Evolutionary conservation across 1,284 basidiomycete species (phyloP).

Genomic region (Cystobasidium pallidum): DNA sequence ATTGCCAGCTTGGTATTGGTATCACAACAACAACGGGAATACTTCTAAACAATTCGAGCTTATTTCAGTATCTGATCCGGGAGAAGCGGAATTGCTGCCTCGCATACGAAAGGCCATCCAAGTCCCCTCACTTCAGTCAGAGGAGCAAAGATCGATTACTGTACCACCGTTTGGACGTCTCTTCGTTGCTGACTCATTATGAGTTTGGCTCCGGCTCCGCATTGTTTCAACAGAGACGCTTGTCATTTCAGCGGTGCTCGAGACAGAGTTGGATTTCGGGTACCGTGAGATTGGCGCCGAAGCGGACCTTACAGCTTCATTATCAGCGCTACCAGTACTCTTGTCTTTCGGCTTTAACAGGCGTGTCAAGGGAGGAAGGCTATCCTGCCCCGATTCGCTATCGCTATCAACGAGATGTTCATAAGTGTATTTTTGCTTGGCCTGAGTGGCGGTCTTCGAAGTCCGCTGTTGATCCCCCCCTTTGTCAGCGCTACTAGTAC

Average conservation of each 20-base stretch:
- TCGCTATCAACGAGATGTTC: neutral
- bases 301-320: neutral
- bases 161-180: too few species aligned
- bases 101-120: neutral
- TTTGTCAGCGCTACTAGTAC: neutral
- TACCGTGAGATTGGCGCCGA: neutral
- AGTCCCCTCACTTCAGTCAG: slow-evolving; percentile 11
- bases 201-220: too few species aligned
- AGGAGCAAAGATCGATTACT: slow-evolving; percentile 37
- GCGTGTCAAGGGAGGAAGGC: neutral
- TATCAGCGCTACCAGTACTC: neutral
- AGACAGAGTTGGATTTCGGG: neutral
- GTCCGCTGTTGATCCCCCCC: neutral
- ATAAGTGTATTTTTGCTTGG: slow-evolving; percentile 10
- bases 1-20: neutral
- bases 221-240: too few species aligned
- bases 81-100: too few species aligned
- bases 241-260: neutral
- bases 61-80: too few species aligned
- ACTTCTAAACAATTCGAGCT: too few species aligned
- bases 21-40: neutral
- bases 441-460: neutral
- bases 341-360: neutral
- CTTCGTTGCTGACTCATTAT: too few species aligned
- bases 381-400: neutral